phyloP scores from a whole-genome alignment of 2,329 filamentous ascomycete genomes.

The Phyllachora maydis region DNA sequence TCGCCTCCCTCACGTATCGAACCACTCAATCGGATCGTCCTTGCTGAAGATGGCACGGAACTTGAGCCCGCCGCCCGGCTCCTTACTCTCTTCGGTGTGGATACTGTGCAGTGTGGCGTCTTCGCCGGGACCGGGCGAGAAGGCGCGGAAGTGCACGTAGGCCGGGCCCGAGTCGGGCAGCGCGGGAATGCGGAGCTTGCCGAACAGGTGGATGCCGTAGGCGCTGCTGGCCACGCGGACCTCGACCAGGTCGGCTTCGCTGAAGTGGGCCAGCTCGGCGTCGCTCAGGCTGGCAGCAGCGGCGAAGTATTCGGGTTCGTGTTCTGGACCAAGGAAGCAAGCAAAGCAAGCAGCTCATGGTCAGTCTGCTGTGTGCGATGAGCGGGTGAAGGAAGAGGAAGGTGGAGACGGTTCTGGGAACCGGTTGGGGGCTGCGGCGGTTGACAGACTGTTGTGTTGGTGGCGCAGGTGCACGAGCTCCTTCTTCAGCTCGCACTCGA shows the following conservation, averaged over 20 bases:
- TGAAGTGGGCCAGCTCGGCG: slow-evolving; percentile 14
- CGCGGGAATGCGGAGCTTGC: slow-evolving; percentile 24
- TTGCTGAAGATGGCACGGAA: slow-evolving; percentile 24
- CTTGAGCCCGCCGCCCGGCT: slow-evolving; percentile 17
- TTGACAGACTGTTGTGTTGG: slow-evolving; percentile 20
- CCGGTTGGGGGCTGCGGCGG: too few species aligned
- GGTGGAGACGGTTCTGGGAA: too few species aligned
- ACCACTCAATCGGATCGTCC: slow-evolving; percentile 29
- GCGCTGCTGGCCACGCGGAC: slow-evolving; percentile 23
- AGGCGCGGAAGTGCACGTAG: slow-evolving; percentile 26
- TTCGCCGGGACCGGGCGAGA: slow-evolving; percentile 18
- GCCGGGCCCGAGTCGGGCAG: slow-evolving; percentile 14
- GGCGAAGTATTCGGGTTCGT: slow-evolving; percentile 33
- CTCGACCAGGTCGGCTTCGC: slow-evolving; percentile 16
- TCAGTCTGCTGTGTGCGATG: too few species aligned
- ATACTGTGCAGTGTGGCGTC: slow-evolving; percentile 22
- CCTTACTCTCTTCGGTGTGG: slow-evolving; percentile 22
- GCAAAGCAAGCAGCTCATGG: too few species aligned
- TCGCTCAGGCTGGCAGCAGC: slow-evolving; percentile 18
- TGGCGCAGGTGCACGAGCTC: slow-evolving; percentile 25
- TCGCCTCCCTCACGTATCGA: slow-evolving; percentile 19
- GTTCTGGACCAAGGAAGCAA: too few species aligned
- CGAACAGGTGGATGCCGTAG: slow-evolving; percentile 26
- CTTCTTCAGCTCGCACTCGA: slow-evolving; percentile 29
- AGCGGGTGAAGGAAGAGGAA: too few species aligned